Base-by-base conservation (phyloP, 495 filamentous ascomycete species). In the Cercophora newfieldiana region DNA sequence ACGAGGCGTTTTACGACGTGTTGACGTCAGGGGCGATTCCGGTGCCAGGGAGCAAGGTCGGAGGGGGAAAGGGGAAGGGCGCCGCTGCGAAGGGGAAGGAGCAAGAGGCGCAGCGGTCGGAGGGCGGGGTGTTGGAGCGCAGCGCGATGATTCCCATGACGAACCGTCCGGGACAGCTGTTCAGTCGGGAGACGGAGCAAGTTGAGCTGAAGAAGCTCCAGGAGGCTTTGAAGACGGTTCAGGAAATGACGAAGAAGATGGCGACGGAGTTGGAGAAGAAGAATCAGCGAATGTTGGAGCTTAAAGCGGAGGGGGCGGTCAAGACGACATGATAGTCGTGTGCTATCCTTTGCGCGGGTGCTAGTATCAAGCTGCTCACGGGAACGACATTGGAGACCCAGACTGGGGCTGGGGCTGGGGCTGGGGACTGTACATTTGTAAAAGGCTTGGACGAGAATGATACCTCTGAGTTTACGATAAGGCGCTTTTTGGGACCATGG, bases 1-100 rank as follows among this genome's bases (percentile, higher is more conserved):
- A 92, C 66, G 93, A 96, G 72, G 86, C 88, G 37, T 95, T 97
- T 75, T 94, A 91, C 75, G 90, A 95, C 26, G 75, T 92, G 10
- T 80, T 97, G 56, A 94, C 89, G 1, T 87, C 87, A 1, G 89
- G 89, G 25, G 78, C 83, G 21, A 66, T 77, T 28, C 77, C 77
- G 44, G 71, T 75, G 49, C 66, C 76, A 37, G 61, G 71, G 18
- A 70, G 77, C 56, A 76, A 78, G 44, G 72, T 47, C 70, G 75
- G 76, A 65, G 71, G 61, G 10, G 48, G 49, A 37, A 62, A 37
- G 10, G 48, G 56, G 8, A 64, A 54, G n/a, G 57, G 72, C 78
- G 77, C n/a, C n/a, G n/a, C n/a, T 66, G 66, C 54, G 0, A 72
- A 69, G n/a, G 69, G 64, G 8, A 61, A 57, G 25, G 63, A 71